A percentile compares a stretch with the other conserved stretches of the same genome.
phyloP scores from a whole-genome alignment of 345 rosid genomes.

The Eutrema heterophyllum region DNA sequence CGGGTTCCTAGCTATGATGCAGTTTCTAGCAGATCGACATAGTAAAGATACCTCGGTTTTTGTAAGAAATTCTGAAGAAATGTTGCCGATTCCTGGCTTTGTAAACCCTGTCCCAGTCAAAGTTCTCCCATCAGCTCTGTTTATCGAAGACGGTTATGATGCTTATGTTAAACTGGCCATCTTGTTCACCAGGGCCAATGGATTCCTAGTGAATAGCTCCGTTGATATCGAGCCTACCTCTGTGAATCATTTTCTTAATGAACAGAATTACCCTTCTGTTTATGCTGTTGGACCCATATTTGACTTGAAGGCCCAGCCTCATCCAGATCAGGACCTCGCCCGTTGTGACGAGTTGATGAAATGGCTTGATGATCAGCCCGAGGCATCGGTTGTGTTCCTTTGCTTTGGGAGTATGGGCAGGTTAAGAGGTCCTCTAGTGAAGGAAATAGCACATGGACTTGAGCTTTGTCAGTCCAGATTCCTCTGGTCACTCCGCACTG shows the following conservation, averaged over 20 bases:
- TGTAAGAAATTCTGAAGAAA: constrained; percentile 16
- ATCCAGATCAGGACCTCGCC: constrained; percentile 33
- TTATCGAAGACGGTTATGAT: constrained; percentile 37
- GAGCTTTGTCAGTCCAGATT: constrained; percentile 38
- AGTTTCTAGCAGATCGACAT: constrained; percentile 33
- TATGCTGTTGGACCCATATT: constrained; percentile 46
- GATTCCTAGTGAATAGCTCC: constrained; percentile 44
- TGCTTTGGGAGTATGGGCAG: constrained; percentile 51
- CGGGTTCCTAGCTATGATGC: constrained; percentile 39
- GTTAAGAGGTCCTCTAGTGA: constrained; percentile 34
- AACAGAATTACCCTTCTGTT: constrained; percentile 29
- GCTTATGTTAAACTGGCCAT: constrained; percentile 29
- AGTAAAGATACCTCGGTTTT: constrained; percentile 20
- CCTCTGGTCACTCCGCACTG: constrained; percentile 38
- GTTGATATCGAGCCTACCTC: constrained; percentile 42
- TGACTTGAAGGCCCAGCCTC: constrained; percentile 24
- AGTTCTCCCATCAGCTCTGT: constrained; percentile 38
- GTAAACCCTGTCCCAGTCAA: constrained; percentile 36
- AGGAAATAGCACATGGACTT: constrained; percentile 44
- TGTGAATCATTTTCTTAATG: constrained; percentile 22
- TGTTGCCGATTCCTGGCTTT: constrained; percentile 36
- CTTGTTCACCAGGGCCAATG: constrained; percentile 37
- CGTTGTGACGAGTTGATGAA: constrained; percentile 21
- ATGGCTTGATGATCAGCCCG: constrained; percentile 57
- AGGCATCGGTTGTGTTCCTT: constrained; percentile 47